Evolutionary conservation across 805 yeast species (phyloP).

Genomic region (Candida nanaspora): DNA sequence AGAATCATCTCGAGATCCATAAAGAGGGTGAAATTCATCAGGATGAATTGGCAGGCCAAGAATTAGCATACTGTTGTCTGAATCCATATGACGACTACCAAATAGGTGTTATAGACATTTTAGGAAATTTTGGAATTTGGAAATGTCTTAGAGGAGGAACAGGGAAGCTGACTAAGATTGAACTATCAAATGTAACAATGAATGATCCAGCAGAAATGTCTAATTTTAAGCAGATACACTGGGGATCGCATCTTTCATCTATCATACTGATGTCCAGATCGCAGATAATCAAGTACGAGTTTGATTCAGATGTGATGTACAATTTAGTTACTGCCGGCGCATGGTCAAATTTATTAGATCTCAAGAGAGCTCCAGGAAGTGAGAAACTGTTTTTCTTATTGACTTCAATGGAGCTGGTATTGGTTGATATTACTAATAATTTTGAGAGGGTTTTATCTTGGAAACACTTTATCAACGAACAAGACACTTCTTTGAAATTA

Average conservation of each 20-base stretch:
- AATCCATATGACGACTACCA: slow-evolving; percentile 33
- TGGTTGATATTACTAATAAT: slow-evolving; percentile 33
- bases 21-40: slow-evolving; percentile 18
- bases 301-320: slow-evolving; percentile 20
- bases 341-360: slow-evolving; percentile 47
- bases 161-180: slow-evolving; percentile 1
- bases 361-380: slow-evolving; percentile 20
- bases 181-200: slow-evolving; percentile 14
- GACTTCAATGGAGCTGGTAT: slow-evolving; percentile 59
- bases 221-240: slow-evolving; percentile 42
- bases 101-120: slow-evolving; percentile 40
- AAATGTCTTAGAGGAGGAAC: slow-evolving; percentile 8
- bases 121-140: slow-evolving; percentile 46
- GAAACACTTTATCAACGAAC: slow-evolving; percentile 57
- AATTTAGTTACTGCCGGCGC: slow-evolving; percentile 41
- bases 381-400: slow-evolving; percentile 41
- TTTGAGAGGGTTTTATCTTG: slow-evolving; percentile 54
- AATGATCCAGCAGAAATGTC: slow-evolving; percentile 47
- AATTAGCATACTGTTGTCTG: slow-evolving; percentile 37
- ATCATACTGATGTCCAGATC: slow-evolving; percentile 36
- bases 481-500: slow-evolving; percentile 47
- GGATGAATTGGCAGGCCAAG: slow-evolving; percentile 12
- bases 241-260: slow-evolving; percentile 30
- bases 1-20: slow-evolving; percentile 21
- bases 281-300: slow-evolving; percentile 28